Evolutionary conservation across 2,329 filamentous ascomycete species (phyloP).

Genomic region (Biscogniauxia marginata): DNA sequence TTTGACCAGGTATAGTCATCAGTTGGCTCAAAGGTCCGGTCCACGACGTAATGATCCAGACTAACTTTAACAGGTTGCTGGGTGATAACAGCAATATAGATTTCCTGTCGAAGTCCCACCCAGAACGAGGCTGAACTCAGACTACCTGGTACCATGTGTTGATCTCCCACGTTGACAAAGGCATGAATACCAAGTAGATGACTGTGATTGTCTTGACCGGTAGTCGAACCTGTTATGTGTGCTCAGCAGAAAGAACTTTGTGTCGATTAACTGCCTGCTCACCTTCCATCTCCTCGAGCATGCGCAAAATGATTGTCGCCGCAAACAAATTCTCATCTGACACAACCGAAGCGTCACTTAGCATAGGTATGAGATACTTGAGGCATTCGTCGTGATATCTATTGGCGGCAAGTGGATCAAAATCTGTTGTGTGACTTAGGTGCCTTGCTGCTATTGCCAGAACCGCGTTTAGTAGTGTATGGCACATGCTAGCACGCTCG

Average conservation of each 20-base stretch:
- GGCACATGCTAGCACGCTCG: constrained; percentile 48
- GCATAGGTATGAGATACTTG: constrained; percentile 46
- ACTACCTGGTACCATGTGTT: constrained; percentile 39
- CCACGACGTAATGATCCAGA: constrained; percentile 49
- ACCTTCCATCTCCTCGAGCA: constrained; percentile 48
- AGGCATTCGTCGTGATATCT: constrained; percentile 55
- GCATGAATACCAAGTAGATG: constrained; percentile 46
- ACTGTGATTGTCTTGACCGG: constrained; percentile 46
- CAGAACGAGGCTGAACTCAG: constrained; percentile 55
- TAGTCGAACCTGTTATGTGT: constrained; percentile 36
- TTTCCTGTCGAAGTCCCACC: constrained; percentile 58
- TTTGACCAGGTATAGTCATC: constrained; percentile 60
- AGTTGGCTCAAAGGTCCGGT: constrained; percentile 46
- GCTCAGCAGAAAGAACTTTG: constrained; percentile 18
- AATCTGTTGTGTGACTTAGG: constrained; percentile 46
- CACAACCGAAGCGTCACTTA: constrained; percentile 38
- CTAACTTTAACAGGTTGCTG: constrained; percentile 47
- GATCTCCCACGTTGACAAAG: constrained; percentile 43
- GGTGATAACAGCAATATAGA: constrained; percentile 54
- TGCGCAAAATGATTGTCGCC: constrained; percentile 50
- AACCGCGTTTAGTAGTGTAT: constrained; percentile 55
- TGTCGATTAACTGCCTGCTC: constrained; percentile 9
- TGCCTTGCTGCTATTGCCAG: constrained; percentile 56
- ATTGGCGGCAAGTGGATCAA: constrained; percentile 49
- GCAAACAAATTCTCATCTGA: constrained; percentile 53